Evolutionary conservation across 176 grass and related monocot species (phyloP), one percentile per base, ranked within the genome.

Genomic region (Phragmites australis): DNA sequence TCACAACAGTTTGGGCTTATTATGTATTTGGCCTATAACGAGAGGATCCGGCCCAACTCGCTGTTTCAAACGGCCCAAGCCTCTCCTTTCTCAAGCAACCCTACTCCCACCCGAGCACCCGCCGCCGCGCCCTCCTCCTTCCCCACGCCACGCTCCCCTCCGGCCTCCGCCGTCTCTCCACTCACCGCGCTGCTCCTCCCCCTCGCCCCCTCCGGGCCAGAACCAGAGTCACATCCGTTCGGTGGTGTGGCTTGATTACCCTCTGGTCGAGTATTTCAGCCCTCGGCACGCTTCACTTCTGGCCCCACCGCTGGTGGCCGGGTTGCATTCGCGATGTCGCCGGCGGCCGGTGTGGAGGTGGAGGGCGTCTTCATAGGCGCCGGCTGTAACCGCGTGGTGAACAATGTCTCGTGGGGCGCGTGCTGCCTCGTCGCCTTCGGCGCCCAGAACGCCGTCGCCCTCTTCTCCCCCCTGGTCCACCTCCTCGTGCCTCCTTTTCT

Each of bases 311-410:
- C 47, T 18, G 14, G 61, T 62, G 9, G 47, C 48, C 39, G 50
- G 32, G 39, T 29, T 44, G 25, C 43, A 18, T 14, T 65, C 29
- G 56, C 31, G 37, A 93, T 91, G 91, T 54, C 77, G 46, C 60
- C 81, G 78, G 47, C 60, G 22, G 64, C 78, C 43, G 81, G 89
- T 15, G 61, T 81, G 74, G 81, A 65, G 16, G 92, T 57, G 18
- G 78, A 65, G 41, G 83, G 86, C 25, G 88, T 72, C 17, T 98
- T 98, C 84, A 70, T 98, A 3, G 86, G 92, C 75, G 88, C 90
- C 15, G 96, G 96, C 4, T 95, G 96, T 72, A 98, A 98, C 85
- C 88, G 96, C 11, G 86, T 98, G n/a, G 96, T 98, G 78, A 93
- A 93, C 81, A 98, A 98, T 76, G 90, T 98, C 48, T 98, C 90